A percentile compares a stretch with the other conserved stretches of the same genome.
Conservation (phyloP, 2,329 filamentous ascomycete genomes). For the Colletotrichum sp. region DNA sequence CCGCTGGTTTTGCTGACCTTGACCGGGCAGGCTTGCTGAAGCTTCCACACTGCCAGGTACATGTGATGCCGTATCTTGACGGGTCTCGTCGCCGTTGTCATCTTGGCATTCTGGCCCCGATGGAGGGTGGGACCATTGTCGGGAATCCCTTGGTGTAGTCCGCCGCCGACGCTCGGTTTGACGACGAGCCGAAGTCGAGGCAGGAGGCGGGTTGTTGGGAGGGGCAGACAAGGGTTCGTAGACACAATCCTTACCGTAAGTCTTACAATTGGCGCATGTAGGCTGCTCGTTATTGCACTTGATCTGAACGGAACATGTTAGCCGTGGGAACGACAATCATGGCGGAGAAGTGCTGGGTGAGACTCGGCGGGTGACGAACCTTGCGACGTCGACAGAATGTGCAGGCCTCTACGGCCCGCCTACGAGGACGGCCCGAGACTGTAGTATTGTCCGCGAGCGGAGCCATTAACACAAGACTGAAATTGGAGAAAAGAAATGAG, state of each 20-base stretch:
- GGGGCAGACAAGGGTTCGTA: slow-evolving; percentile 39
- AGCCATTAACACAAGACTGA: not conserved
- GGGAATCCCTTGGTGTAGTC: not conserved
- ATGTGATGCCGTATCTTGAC: not conserved
- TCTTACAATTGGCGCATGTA: slow-evolving; percentile 49
- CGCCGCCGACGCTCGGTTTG: not conserved
- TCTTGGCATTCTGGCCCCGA: not conserved
- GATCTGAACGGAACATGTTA: slow-evolving; percentile 38
- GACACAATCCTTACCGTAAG: slow-evolving; percentile 47
- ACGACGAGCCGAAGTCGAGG: not conserved
- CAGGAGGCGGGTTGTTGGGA: not conserved
- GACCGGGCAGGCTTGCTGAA: not conserved
- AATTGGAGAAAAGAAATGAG: not conserved
- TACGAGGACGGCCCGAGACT: slow-evolving; percentile 24
- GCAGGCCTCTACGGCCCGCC: slow-evolving; percentile 33
- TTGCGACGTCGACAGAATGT: slow-evolving; percentile 35
- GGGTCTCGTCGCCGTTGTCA: not conserved
- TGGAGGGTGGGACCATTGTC: not conserved
- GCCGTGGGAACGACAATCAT: not conserved
- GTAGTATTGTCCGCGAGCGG: not conserved
- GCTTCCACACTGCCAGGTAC: not conserved
- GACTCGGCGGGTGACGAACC: slow-evolving; percentile 25
- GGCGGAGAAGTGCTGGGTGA: not conserved
- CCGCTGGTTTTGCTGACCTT: not conserved
- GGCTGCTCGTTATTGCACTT: slow-evolving; percentile 53